Conservation (phyloP, 305 asterid species). For the Fraxinus sp. region DNA sequence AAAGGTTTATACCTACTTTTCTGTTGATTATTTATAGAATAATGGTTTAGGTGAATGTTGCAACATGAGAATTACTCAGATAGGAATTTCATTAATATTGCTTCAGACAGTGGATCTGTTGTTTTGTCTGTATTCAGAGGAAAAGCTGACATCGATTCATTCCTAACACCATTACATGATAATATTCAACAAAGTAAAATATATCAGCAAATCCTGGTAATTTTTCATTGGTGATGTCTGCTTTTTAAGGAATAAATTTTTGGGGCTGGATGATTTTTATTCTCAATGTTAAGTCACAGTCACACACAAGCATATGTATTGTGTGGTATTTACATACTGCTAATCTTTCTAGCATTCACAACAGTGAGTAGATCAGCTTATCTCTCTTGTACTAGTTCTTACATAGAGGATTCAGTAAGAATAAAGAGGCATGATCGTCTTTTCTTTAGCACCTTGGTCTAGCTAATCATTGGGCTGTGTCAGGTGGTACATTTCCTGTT, state of each 20-base stretch:
- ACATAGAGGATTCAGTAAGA: neutral
- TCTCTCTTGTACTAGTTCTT: neutral
- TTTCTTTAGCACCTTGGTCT: neutral
- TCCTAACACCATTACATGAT: neutral
- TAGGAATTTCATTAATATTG: neutral
- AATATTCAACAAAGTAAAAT: neutral
- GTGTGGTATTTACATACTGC: neutral
- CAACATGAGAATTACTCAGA: neutral
- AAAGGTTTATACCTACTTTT: neutral
- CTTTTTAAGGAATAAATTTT: neutral
- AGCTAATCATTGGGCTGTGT: neutral
- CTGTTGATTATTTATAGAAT: neutral
- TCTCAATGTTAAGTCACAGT: neutral
- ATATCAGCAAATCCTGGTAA: neutral
- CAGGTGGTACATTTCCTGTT: neutral
- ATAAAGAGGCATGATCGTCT: neutral
- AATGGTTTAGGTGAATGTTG: neutral
- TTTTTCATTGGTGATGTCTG: neutral
- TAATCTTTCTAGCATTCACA: neutral
- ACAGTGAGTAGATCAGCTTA: neutral
- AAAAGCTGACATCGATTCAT: neutral
- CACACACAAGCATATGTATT: neutral
- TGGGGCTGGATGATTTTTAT: neutral
- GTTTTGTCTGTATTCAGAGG: neutral
- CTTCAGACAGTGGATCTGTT: neutral